Percentiles rank a stretch among this genome's conserved stretches.
Evolutionary conservation across 495 filamentous ascomycete genomes (phyloP).

Genomic region (Annulohypoxylon bovei): DNA sequence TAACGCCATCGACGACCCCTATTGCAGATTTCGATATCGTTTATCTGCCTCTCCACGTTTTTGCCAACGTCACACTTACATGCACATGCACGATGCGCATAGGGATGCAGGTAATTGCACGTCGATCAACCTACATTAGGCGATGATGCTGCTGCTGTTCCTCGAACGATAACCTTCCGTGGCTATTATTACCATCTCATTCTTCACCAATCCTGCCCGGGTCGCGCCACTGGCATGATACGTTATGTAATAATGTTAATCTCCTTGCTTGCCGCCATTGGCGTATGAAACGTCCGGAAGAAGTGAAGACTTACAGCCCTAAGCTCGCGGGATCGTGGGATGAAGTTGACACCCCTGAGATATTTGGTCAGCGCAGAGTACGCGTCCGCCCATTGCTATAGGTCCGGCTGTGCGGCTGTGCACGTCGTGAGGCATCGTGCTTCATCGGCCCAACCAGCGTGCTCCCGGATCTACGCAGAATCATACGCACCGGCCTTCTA

Average conservation of each 20-base stretch:
- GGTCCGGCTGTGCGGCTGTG: slow-evolving; percentile 9
- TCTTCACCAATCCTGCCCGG: not conserved
- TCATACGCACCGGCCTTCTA: not conserved
- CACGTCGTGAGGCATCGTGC: slow-evolving; percentile 24
- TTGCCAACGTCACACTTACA: slow-evolving; percentile 42
- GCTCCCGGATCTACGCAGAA: slow-evolving; percentile 3
- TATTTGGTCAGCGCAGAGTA: not conserved
- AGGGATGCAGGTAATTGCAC: slow-evolving; percentile 40
- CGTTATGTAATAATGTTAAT: slow-evolving; percentile 25
- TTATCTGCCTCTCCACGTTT: slow-evolving; percentile 43
- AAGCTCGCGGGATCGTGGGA: not conserved
- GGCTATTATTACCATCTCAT: slow-evolving; percentile 8
- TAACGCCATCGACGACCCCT: slow-evolving; percentile 15
- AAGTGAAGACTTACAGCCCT: not conserved
- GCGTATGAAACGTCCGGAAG: slow-evolving; percentile 23
- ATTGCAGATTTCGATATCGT: slow-evolving; percentile 39
- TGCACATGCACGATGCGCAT: slow-evolving; percentile 41
- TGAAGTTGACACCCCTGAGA: not conserved
- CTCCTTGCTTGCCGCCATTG: slow-evolving; percentile 18
- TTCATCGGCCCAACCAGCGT: slow-evolving; percentile 7
- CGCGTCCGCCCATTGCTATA: slow-evolving; percentile 8
- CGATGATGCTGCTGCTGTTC: not conserved
- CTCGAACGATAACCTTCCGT: slow-evolving; percentile 1
- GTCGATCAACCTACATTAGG: slow-evolving; percentile 37
- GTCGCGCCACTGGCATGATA: slow-evolving; percentile 10